Percentiles rank a stretch among this genome's conserved stretches.
Conservation (phyloP, 177 flowering plant species). For the Vitis hybrid region DNA sequence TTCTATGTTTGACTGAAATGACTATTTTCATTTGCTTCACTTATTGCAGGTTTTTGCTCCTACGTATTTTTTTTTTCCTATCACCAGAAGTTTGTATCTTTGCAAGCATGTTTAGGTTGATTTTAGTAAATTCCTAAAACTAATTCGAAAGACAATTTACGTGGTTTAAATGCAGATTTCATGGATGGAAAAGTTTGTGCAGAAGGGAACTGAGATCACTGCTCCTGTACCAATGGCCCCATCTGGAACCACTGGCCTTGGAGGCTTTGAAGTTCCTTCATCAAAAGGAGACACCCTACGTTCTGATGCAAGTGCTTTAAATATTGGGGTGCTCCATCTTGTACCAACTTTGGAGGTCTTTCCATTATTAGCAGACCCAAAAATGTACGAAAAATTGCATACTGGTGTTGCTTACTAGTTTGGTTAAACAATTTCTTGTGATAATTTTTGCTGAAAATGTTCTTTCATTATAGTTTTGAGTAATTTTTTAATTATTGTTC, state of each 20-base stretch:
- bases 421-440: not conserved
- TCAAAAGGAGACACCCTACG: slow-evolving; percentile 83
- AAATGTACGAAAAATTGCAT: slow-evolving; percentile 50
- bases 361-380: slow-evolving; percentile 80
- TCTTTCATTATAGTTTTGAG: not conserved
- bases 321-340: slow-evolving; percentile 95
- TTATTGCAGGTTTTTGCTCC: not conserved
- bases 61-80: not conserved
- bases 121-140: not conserved
- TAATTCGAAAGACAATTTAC: not conserved
- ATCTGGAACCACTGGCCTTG: slow-evolving; percentile 95
- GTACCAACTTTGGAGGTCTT: slow-evolving; percentile 96
- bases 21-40: not conserved
- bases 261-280: slow-evolving; percentile 94
- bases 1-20: not conserved
- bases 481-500: not conserved
- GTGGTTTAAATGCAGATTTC: slow-evolving; percentile 70
- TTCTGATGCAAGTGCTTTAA: slow-evolving; percentile 89
- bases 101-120: not conserved
- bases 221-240: slow-evolving; percentile 97
- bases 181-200: slow-evolving; percentile 99
- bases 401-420: not conserved
- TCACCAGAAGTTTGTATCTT: not conserved
- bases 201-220: slow-evolving; percentile 88
- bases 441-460: not conserved